A percentile compares a stretch with the other conserved stretches of the same genome.
Evolutionary conservation across 768 basidiomycete genomes (phyloP).

Genomic region (Rhodosporidiobolus sp.): DNA sequence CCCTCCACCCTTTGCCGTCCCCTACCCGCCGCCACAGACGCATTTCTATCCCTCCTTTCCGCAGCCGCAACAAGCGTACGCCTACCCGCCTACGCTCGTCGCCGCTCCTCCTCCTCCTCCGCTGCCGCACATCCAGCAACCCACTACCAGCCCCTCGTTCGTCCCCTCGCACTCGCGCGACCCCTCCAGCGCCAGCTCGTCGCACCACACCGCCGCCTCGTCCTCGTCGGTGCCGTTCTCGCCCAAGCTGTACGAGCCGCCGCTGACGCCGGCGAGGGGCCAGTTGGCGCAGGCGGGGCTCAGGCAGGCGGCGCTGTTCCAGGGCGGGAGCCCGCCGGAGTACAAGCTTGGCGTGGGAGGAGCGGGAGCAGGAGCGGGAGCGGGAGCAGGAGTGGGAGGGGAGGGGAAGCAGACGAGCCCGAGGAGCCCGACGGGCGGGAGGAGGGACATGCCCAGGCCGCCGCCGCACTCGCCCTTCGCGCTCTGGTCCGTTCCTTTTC

Average conservation of each 20-base stretch:
- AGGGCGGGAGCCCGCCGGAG: slow-evolving; percentile 5
- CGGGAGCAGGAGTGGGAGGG: neutral
- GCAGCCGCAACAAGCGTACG: too few species aligned
- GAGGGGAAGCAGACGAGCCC: neutral
- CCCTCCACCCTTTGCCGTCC: neutral
- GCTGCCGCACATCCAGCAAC: too few species aligned
- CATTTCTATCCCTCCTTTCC: too few species aligned
- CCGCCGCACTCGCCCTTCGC: slow-evolving; percentile 40
- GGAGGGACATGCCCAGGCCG: slow-evolving; percentile 39
- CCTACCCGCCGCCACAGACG: neutral
- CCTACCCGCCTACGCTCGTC: too few species aligned
- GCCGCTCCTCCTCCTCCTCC: neutral
- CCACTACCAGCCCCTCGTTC: too few species aligned
- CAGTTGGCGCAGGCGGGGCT: slow-evolving; percentile 20
- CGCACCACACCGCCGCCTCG: neutral
- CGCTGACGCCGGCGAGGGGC: slow-evolving; percentile 33
- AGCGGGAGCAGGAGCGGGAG: neutral
- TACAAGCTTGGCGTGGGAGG: neutral
- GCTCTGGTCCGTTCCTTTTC: slow-evolving; percentile 19
- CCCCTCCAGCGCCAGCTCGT: neutral
- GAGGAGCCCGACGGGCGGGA: neutral
- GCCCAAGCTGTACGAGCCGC: slow-evolving; percentile 21
- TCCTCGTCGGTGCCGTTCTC: neutral
- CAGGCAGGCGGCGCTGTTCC: slow-evolving; percentile 7
- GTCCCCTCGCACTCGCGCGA: neutral